These are phyloP conservation scores for Aspergillus baeticus DNA, from an alignment of 495 filamentous ascomycete genomes.

Conservation along the genomic window DNA sequence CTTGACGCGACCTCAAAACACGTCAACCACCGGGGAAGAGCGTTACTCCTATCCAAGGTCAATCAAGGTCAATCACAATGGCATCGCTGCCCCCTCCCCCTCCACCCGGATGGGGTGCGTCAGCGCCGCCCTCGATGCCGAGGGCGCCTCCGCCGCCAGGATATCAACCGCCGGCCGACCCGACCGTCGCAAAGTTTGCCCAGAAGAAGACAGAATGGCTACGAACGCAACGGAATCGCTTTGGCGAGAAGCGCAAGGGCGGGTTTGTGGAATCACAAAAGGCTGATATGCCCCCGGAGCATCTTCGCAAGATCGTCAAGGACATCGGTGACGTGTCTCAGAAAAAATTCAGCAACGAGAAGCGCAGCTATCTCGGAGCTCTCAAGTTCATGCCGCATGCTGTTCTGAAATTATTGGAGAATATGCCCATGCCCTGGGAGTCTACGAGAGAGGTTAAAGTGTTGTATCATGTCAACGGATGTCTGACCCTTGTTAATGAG, in stretches of 20 bases:
- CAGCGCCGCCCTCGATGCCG: constrained; percentile 71
- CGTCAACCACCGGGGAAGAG: constrained; percentile 29
- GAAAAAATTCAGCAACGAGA: constrained; percentile 99
- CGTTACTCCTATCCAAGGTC: constrained; percentile 16
- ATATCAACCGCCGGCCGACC: constrained; percentile 79
- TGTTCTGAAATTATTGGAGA: constrained; percentile 97
- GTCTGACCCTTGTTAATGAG: constrained; percentile 96
- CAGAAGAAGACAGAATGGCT: constrained; percentile 99
- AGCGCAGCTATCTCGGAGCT: constrained; percentile 95
- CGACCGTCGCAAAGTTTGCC: constrained; percentile 89
- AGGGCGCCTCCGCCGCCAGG: constrained; percentile 86
- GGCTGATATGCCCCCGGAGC: constrained; percentile 97
- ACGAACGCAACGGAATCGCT: constrained; percentile 85
- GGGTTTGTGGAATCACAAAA: constrained; percentile 98
- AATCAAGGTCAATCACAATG: constrained; percentile 56
- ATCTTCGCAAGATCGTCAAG: constrained; percentile 95
- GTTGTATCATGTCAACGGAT: constrained; percentile 97
- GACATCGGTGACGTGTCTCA: constrained; percentile 99
- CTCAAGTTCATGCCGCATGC: constrained; percentile 99
- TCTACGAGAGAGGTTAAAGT: constrained; percentile 94
- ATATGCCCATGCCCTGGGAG: constrained; percentile 99
- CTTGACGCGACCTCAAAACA: constrained; percentile 45
- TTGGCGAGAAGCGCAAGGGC: constrained; percentile 93
- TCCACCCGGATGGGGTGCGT: constrained; percentile 70
- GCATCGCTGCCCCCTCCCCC: constrained; percentile 74